phyloP scores from a whole-genome alignment of 345 rosid genomes.

The Eucalyptus sideroxylon region DNA sequence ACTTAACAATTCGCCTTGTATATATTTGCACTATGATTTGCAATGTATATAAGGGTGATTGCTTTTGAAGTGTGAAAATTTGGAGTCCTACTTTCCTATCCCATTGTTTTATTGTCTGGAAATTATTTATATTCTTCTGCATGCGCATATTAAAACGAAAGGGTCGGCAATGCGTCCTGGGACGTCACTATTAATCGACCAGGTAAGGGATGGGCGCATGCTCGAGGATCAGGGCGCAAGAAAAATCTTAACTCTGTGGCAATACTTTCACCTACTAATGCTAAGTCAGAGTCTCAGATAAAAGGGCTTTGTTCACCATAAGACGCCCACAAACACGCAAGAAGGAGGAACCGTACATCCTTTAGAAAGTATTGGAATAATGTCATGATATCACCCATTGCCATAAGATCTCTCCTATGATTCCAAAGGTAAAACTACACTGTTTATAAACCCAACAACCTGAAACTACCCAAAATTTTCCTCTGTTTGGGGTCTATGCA shows the following conservation, averaged over 20 bases:
- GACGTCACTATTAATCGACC: too few species aligned
- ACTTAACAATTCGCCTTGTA: too few species aligned
- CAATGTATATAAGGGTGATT: too few species aligned
- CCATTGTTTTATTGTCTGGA: too few species aligned
- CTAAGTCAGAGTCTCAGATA: not conserved
- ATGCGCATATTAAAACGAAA: too few species aligned
- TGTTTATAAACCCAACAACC: not conserved
- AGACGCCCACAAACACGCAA: not conserved
- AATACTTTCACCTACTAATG: not conserved
- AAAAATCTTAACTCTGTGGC: not conserved
- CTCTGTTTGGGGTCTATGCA: not conserved
- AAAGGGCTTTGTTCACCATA: not conserved
- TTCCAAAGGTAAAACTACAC: not conserved
- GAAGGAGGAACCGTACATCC: not conserved
- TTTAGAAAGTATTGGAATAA: not conserved
- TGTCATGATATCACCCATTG: not conserved
- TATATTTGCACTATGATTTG: too few species aligned
- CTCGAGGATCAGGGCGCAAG: too few species aligned
- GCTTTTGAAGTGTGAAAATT: too few species aligned
- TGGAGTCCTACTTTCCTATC: too few species aligned
- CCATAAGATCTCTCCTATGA: not conserved
- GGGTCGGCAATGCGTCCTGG: too few species aligned
- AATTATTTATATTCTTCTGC: too few species aligned
- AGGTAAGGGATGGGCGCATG: too few species aligned
- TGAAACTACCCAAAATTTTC: not conserved